Base-by-base conservation (phyloP, 2,329 filamentous ascomycete species). In the Clarireedia hainanense region DNA sequence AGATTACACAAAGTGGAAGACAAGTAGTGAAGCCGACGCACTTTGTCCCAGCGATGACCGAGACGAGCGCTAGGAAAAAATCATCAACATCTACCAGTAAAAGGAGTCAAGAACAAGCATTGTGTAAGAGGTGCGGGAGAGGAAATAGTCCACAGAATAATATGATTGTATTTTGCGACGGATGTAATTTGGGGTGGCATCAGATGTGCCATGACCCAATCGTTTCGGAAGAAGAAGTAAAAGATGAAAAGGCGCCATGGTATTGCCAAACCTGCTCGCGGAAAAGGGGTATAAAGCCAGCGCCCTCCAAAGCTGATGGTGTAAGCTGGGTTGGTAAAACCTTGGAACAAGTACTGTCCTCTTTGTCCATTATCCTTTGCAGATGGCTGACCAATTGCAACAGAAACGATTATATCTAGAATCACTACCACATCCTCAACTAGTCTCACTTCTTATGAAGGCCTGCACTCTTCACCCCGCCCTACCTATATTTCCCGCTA, bases 111-210 rank as follows among this genome's bases (percentile, higher is more conserved):
- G 59, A 84, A 65, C 75, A 81, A 58, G 77, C 78, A 14, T 76
- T 87, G 34, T 94, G 89, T 73, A 85, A 84, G 63, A 78, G 81
- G 60, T 95, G 89, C 71, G 79, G 84, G 52, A 77, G 89, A 61
- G 84, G 86, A 9, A 80, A 86, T 61, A 89, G 86, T 65, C 85
- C 86, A 3, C 69, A 75, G n/a, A 82, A 75, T 63, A 94, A 94
- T 71, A 81, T 85, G 72, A 91, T 95, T 67, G 88, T 94, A 2
- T 90, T 91, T 70, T 95, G 89, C 72, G 88, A 92, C 70, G 84
- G 84, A 15, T 95, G 89, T 73, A 88, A 89, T 68, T 76, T 78
- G 30, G 81, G 84, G 43, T 95, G 89, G 80, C 89, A 95, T 70
- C 88, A 91, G 68, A 81, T 83, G 64, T 95, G 89, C 66, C 89